A percentile compares a stretch with the other conserved stretches of the same genome.
These are phyloP conservation scores for Dimargaris cristalligena DNA, from an alignment of 192 early-diverging fungal genomes.

Conservation along the genomic window DNA sequence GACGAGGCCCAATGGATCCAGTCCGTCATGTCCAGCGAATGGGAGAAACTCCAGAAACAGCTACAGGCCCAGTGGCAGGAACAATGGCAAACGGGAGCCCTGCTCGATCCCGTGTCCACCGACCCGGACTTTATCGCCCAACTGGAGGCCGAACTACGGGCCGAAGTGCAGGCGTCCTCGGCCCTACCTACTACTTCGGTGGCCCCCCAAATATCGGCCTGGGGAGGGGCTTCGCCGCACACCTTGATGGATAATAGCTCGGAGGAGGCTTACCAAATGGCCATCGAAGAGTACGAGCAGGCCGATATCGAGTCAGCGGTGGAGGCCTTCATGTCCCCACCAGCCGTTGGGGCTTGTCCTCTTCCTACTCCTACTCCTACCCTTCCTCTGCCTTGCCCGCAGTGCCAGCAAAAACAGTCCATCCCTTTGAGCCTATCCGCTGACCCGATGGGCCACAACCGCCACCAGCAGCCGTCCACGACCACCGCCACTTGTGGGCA, in stretches of 20 bases:
- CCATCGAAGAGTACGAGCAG: constrained; percentile 2
- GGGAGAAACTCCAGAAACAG: background rate
- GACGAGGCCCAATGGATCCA: constrained; percentile 2
- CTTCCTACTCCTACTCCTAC: too few relatives aligned
- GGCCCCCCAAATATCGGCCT: too few relatives aligned
- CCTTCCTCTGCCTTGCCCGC: too few relatives aligned
- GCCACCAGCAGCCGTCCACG: too few relatives aligned
- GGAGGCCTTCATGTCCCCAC: too few relatives aligned
- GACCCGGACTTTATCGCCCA: background rate
- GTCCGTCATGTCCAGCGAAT: background rate
- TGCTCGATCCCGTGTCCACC: background rate
- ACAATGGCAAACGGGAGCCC: background rate
- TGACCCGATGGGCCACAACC: too few relatives aligned
- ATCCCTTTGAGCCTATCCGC: too few relatives aligned
- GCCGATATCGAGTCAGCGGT: background rate
- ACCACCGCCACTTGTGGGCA: too few relatives aligned
- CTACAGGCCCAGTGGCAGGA: background rate
- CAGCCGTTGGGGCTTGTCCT: too few relatives aligned
- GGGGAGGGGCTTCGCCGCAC: too few relatives aligned
- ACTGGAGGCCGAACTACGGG: constrained; percentile 1
- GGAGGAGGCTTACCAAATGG: background rate
- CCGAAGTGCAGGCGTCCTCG: background rate
- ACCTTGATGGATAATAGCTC: background rate
- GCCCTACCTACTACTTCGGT: too few relatives aligned
- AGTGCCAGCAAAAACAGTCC: too few relatives aligned